A percentile compares a stretch with the other conserved stretches of the same genome.
phyloP scores from a whole-genome alignment of 2,329 filamentous ascomycete species.

The Aspergillus viridinutans region DNA sequence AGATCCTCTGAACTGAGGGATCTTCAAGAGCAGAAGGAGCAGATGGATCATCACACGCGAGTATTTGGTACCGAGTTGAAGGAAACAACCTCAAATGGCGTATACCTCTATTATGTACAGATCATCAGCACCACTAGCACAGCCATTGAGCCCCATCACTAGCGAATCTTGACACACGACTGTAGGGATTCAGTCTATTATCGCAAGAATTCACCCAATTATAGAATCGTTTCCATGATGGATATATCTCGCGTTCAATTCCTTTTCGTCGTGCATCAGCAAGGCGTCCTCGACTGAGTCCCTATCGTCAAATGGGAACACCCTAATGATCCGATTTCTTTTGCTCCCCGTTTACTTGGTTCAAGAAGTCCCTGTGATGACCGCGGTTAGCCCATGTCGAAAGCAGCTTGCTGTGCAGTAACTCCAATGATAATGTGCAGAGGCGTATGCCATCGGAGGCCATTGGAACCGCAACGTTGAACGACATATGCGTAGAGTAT shows the following conservation, averaged over 20 bases:
- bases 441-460: not conserved
- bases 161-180: not conserved
- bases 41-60: not conserved
- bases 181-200: not conserved
- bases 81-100: slow-evolving; percentile 21
- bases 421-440: not conserved
- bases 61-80: slow-evolving; percentile 5
- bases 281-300: slow-evolving; percentile 8
- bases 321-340: slow-evolving; percentile 43
- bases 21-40: not conserved
- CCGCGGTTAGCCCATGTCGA: not conserved
- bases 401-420: not conserved
- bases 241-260: not conserved
- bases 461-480: not conserved
- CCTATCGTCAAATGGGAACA: slow-evolving; percentile 1
- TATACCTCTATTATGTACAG: slow-evolving; percentile 27
- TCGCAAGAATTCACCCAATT: not conserved
- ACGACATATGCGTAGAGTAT: not conserved
- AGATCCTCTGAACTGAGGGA: not conserved
- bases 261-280: slow-evolving; percentile 1
- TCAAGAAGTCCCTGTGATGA: slow-evolving; percentile 46
- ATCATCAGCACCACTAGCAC: slow-evolving; percentile 8
- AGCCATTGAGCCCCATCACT: not conserved
- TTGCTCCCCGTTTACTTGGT: slow-evolving; percentile 46
- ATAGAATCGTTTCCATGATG: not conserved